These are phyloP conservation scores for Mycena sanguinolenta DNA, from an alignment of 768 basidiomycete genomes.

Conservation along the genomic window DNA sequence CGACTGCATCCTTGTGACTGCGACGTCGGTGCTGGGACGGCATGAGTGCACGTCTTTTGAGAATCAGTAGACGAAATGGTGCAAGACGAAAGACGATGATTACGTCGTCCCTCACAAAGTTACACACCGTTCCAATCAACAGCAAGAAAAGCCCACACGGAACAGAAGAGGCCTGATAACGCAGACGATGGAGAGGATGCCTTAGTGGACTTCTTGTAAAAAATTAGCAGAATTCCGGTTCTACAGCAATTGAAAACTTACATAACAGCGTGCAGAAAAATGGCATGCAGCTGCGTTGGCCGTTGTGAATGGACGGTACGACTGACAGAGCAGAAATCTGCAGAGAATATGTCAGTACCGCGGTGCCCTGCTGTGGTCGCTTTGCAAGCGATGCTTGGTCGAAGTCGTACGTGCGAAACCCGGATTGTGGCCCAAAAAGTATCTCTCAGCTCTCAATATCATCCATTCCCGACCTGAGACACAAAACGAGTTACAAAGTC, in stretches of 20 bases:
- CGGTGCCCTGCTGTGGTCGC: background rate
- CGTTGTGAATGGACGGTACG: background rate
- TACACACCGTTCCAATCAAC: conserved; percentile 16
- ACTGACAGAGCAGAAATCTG: conserved; percentile 1
- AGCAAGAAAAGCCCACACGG: background rate
- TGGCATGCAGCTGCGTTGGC: conserved; percentile 10
- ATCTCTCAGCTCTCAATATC: conserved; percentile 26
- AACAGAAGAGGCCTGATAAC: conserved; percentile 2
- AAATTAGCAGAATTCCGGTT: conserved; percentile 35
- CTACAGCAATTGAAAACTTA: conserved; percentile 45
- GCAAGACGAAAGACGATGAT: conserved; percentile 42
- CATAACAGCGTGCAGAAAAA: conserved; percentile 28
- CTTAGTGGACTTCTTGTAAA: conserved; percentile 33
- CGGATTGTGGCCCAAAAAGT: conserved; percentile 16
- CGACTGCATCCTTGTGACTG: conserved; percentile 62
- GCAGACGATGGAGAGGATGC: conserved; percentile 6
- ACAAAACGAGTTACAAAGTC: conserved; percentile 26
- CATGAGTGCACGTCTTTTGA: conserved; percentile 57
- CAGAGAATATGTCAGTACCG: background rate
- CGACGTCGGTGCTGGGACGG: conserved; percentile 66
- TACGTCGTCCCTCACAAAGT: conserved; percentile 32
- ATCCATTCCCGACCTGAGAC: conserved; percentile 19
- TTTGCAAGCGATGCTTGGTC: background rate
- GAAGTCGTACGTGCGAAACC: conserved; percentile 25
- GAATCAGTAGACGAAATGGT: conserved; percentile 39